Evolutionary conservation across 371 early-diverging fungal genomes (phyloP), one percentile per base, ranked within the genome.

Genomic region (Neoconidiobolus thromboides): DNA sequence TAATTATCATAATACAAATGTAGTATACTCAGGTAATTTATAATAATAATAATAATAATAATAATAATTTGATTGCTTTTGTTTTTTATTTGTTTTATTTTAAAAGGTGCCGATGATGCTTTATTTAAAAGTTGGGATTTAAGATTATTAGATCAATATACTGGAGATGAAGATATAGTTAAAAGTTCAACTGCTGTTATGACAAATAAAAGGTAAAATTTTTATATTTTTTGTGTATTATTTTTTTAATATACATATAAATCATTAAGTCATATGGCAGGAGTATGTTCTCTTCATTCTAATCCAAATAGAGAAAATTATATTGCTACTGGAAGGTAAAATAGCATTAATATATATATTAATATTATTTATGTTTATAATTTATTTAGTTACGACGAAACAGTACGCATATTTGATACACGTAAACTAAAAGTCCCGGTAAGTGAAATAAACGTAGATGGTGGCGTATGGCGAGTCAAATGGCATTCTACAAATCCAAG

Each of bases 241-340:
- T 14, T 10, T 10, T 47, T 10, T 10, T 14, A 12, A 47, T 47
- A 47, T 10, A 10, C 14, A 47, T 47, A 47, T 47, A 47, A 47
- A 47, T 14, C 48, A 10, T 14, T 47, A 12, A 55, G 55, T 14
- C 56, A 56, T n/a, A 41, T 43, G 56, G 43, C 43, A 43, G 56
- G 56, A 14, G 56, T 56, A 5, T 56, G 56, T 15, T 56, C 56
- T 2, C 40, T 56, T n/a, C 56, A 56, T 6, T 15, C 14, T 4
- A n/a, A 56, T 43, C 56, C 56, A 7, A 15, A 37, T 56, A 14
- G 39, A 14, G 56, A 56, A 15, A 15, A 56, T 43, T 43, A 14
- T 44, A 37, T 56, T 6, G 56, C 56, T 42, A 56, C 37, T 15
- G 56, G 56, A 56, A 56, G 55, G 55, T 55, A 36, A 36, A 26